Percentiles rank a stretch among this genome's conserved stretches.
Conservation (phyloP, 768 basidiomycete genomes). For the Podaxis mareebaensis region DNA sequence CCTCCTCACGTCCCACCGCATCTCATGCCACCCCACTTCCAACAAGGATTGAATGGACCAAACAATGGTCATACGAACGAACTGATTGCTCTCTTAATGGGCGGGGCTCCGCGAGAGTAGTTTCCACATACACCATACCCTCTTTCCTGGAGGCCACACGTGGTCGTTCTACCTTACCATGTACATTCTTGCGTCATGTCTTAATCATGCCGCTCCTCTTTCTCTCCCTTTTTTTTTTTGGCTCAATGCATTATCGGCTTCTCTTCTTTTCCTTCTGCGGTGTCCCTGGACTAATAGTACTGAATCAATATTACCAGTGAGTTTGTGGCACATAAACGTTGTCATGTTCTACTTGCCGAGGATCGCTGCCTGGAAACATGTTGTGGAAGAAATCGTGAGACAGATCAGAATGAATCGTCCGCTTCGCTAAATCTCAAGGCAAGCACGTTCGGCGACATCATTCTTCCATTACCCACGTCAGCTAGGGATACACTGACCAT, state of each 20-base stretch:
- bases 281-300: constrained; percentile 15
- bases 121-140: neutral
- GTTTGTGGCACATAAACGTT: constrained; percentile 1
- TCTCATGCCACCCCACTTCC: constrained; percentile 54
- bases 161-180: neutral
- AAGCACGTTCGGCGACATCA: neutral
- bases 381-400: constrained; percentile 1
- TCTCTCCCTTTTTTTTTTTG: neutral
- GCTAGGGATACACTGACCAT: neutral
- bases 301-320: constrained; percentile 10
- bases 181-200: constrained; percentile 16
- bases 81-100: constrained; percentile 84
- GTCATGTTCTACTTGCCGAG: neutral
- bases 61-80: constrained; percentile 67
- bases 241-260: constrained; percentile 8
- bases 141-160: neutral
- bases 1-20: constrained; percentile 37
- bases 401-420: neutral
- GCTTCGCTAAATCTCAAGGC: neutral
- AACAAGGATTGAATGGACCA: constrained; percentile 54
- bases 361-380: neutral
- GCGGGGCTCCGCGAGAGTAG: constrained; percentile 69
- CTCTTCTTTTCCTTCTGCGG: constrained; percentile 6
- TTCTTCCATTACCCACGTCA: constrained; percentile 3
- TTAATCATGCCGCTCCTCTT: constrained; percentile 8